phyloP scores from a whole-genome alignment of 2,329 filamentous ascomycete species.

The Talaromyces sp. region DNA sequence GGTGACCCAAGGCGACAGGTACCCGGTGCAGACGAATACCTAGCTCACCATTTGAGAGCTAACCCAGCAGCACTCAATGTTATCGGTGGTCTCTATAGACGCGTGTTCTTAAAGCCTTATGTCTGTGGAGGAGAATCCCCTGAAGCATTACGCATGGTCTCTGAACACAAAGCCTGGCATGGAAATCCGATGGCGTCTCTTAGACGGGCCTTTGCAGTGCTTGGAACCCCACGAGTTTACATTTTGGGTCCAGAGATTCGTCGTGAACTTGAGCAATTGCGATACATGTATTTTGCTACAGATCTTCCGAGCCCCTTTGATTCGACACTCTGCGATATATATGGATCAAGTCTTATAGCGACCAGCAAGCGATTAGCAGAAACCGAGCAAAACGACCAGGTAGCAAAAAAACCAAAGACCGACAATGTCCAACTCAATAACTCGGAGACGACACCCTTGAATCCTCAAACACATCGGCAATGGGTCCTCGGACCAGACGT shows the following conservation, averaged over 20 bases:
- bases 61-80: neutral
- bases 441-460: no score
- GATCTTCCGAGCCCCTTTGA: no score
- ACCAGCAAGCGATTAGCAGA: no score
- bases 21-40: slow-evolving; percentile 8
- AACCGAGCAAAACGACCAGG: no score
- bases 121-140: neutral
- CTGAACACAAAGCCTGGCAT: neutral
- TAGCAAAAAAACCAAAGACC: no score
- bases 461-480: no score
- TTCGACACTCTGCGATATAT: no score
- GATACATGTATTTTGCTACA: neutral
- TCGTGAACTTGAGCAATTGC: neutral
- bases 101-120: neutral
- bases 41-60: neutral
- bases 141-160: neutral
- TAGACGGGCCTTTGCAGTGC: neutral
- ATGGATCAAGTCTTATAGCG: no score
- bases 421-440: no score
- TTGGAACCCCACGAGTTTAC: neutral
- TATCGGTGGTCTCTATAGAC: slow-evolving; percentile 2
- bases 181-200: neutral
- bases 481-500: no score
- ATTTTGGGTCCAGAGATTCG: neutral
- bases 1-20: neutral